Evolutionary conservation across 2,329 filamentous ascomycete species (phyloP), one percentile per base, ranked within the genome.

Genomic region (Fusarium pseudograminearum): DNA sequence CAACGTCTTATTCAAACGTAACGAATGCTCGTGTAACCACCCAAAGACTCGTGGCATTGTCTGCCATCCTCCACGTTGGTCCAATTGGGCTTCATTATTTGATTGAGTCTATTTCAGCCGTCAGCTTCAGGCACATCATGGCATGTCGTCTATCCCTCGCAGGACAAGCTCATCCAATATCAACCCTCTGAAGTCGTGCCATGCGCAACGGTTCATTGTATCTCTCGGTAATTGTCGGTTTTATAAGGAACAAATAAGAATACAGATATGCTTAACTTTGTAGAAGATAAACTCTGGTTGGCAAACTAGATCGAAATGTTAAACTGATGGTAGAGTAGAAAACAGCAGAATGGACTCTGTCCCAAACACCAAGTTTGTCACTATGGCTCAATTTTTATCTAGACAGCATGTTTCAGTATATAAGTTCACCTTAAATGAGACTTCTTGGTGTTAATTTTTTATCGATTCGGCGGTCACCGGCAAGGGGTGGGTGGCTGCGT

Each of bases 21-120:
- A 42, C 20, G 51, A 41, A 22, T 45, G 26, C 45, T 53, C 50
- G 65, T 69, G 65, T 69, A 65, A 69, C 65, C 65, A 65, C 30
- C 47, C 54, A 40, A 44, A 36, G 26, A 63, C 47, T 60, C 46
- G 59, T 68, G 65, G 54, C 54, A 68, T 60, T 40, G 22, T 31
- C 34, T 47, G 7, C 34, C 28, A 42, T 60, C 53, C 38, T 45
- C 48, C 52, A 67, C 59, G 54, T 62, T 53, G 31, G 28, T 41
- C 34, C 14, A 47, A 20, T 53, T 41, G 28, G 16, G 31, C 24
- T 24, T 60, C 36, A 42, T 61, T 45, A 28, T 26, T 60, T 53
- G 34, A 31, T 53, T 33, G 30, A 40, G 40, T 26, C 40, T 24
- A 52, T 26, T 31, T 54, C 44, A 42, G 36, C 47, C 53, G 62